Conservation (phyloP, 331 rosid species). For the Dryas integrifolia region DNA sequence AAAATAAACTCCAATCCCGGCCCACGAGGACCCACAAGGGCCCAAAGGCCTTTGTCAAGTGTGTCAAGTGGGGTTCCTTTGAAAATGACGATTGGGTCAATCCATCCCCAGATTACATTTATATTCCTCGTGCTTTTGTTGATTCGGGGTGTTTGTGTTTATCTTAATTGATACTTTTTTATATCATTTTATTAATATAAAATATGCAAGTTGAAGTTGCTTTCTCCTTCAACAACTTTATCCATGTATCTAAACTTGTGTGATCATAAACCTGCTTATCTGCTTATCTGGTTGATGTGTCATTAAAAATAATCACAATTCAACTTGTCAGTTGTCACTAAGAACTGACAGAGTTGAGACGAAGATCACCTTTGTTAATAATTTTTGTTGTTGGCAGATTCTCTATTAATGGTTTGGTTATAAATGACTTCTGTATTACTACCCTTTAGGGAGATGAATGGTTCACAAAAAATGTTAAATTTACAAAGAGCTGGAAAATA, state of each 20-base stretch:
- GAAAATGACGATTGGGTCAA: neutral
- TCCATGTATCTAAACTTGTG: neutral
- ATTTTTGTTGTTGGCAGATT: too few species aligned
- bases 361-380: too few species aligned
- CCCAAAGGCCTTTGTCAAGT: neutral
- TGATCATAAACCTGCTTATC: neutral
- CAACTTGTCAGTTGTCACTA: too few species aligned
- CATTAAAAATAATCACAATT: slow-evolving; percentile 1
- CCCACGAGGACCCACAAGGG: too few species aligned
- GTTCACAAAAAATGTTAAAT: too few species aligned
- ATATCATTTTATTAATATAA: neutral
- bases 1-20: too few species aligned
- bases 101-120: neutral
- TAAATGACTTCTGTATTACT: too few species aligned
- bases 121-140: neutral
- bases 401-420: too few species aligned
- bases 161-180: neutral
- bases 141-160: neutral
- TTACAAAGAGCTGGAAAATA: too few species aligned
- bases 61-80: neutral
- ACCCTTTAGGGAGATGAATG: too few species aligned
- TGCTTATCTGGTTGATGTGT: neutral
- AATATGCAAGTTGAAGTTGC: neutral
- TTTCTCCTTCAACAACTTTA: slow-evolving; percentile 2
- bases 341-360: neutral